These are phyloP conservation scores for Colletotrichum ledebouriae DNA, from an alignment of 2,329 filamentous ascomycete species.

Conservation along the genomic window DNA sequence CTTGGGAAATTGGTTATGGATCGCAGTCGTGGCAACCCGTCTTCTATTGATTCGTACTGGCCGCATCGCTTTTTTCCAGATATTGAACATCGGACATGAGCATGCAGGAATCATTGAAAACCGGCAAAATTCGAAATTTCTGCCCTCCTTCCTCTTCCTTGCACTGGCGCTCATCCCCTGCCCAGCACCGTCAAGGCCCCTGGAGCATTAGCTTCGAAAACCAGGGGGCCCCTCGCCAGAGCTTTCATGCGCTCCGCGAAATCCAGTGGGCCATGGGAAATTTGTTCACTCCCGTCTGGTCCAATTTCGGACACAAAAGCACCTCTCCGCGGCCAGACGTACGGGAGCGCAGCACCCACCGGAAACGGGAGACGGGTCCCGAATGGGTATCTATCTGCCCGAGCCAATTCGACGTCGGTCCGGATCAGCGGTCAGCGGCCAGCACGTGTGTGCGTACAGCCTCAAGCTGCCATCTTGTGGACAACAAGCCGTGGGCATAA, in stretches of 20 bases:
- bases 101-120: conserved; percentile 1
- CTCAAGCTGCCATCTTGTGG: background rate
- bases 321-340: conserved; percentile 36
- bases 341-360: conserved; percentile 30
- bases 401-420: conserved; percentile 18
- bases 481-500: background rate
- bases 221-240: conserved; percentile 35
- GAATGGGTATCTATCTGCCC: conserved; percentile 25
- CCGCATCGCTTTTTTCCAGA: background rate
- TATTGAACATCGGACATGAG: conserved; percentile 20
- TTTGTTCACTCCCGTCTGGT: conserved; percentile 32
- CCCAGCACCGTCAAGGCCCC: conserved; percentile 22
- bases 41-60: conserved; percentile 19
- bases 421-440: conserved; percentile 26
- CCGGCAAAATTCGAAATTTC: conserved; percentile 10
- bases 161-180: conserved; percentile 15
- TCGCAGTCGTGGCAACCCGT: conserved; percentile 3
- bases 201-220: conserved; percentile 27
- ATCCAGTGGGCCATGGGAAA: conserved; percentile 42
- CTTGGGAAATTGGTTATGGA: conserved; percentile 23
- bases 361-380: conserved; percentile 33
- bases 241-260: conserved; percentile 42
- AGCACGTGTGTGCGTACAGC: background rate
- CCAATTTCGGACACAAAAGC: conserved; percentile 39
- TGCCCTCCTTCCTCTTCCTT: conserved; percentile 26